Conservation (phyloP, 2,329 filamentous ascomycete genomes). For the Penicillium sumatraense region DNA sequence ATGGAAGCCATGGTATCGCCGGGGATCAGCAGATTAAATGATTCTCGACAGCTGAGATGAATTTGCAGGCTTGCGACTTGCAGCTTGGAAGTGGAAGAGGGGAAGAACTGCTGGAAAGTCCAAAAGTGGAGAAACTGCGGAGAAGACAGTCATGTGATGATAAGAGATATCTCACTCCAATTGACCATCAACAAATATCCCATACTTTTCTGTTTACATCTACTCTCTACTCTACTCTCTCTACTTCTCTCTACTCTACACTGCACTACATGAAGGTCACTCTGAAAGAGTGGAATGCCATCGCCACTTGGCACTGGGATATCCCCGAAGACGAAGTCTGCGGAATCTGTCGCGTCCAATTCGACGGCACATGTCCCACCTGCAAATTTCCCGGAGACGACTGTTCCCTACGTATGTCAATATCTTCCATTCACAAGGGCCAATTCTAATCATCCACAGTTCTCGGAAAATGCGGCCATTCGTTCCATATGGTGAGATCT, state of each 20-base stretch:
- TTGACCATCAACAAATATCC: too few relatives aligned
- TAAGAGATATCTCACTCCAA: not conserved
- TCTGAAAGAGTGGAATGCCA: slow-evolving; percentile 89
- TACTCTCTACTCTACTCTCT: not conserved
- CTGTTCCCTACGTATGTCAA: slow-evolving; percentile 78
- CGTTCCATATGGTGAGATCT: slow-evolving; percentile 84
- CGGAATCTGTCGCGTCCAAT: slow-evolving; percentile 96
- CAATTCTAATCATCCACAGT: slow-evolving; percentile 57
- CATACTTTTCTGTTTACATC: not conserved
- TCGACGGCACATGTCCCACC: slow-evolving; percentile 95
- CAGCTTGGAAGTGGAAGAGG: not conserved
- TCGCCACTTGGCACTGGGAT: slow-evolving; percentile 97
- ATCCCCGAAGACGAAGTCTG: slow-evolving; percentile 97
- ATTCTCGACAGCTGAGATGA: too few relatives aligned
- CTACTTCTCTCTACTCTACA: not conserved
- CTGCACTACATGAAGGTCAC: slow-evolving; percentile 80
- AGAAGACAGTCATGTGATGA: slow-evolving; percentile 17
- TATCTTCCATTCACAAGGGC: slow-evolving; percentile 4
- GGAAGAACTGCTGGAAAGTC: not conserved
- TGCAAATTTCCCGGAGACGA: slow-evolving; percentile 98
- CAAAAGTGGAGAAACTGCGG: slow-evolving; percentile 20
- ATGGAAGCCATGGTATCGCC: slow-evolving; percentile 39
- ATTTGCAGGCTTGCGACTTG: too few relatives aligned
- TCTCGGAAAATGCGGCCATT: slow-evolving; percentile 94
- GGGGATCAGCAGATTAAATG: not conserved